Percentiles rank a stretch among this genome's conserved stretches.
Conservation (phyloP, 805 yeast genomes). For the Priceomyces melissophilus region DNA sequence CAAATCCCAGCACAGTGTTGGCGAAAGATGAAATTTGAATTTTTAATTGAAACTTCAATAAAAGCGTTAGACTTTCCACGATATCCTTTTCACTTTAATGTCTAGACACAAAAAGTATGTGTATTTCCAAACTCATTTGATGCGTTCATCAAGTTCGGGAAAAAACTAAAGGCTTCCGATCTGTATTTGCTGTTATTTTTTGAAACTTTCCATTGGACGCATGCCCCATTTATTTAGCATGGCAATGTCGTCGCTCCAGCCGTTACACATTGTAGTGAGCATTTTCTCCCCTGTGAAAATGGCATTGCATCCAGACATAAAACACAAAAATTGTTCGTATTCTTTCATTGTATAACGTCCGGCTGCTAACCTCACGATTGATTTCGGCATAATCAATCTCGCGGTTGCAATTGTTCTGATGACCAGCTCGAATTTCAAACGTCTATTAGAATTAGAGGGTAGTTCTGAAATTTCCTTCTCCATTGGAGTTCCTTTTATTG, state of each 20-base stretch:
- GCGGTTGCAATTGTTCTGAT: slow-evolving; percentile 75
- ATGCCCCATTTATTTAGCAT: slow-evolving; percentile 72
- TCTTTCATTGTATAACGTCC: slow-evolving; percentile 82
- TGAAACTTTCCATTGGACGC: slow-evolving; percentile 50
- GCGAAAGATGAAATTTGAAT: too few species aligned
- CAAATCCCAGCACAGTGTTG: too few species aligned
- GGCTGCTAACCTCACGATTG: slow-evolving; percentile 73
- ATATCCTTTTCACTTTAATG: too few species aligned
- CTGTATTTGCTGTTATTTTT: slow-evolving; percentile 4
- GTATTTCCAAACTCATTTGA: too few species aligned
- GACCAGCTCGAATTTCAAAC: slow-evolving; percentile 57
- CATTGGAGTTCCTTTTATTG: slow-evolving; percentile 77
- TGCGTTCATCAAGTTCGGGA: too few species aligned
- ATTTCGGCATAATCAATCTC: slow-evolving; percentile 66
- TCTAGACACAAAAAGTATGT: too few species aligned
- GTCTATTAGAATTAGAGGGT: slow-evolving; percentile 33
- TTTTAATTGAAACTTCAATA: too few species aligned
- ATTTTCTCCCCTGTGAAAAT: slow-evolving; percentile 78
- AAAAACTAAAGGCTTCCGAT: too few species aligned
- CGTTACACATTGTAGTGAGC: slow-evolving; percentile 80
- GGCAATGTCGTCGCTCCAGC: slow-evolving; percentile 76
- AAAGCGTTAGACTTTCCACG: too few species aligned
- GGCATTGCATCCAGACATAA: slow-evolving; percentile 76
- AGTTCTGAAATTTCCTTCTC: slow-evolving; percentile 46
- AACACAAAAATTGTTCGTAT: slow-evolving; percentile 68